Conservation (phyloP, 1,284 basidiomycete species). For the Rhodotorula sp. region DNA sequence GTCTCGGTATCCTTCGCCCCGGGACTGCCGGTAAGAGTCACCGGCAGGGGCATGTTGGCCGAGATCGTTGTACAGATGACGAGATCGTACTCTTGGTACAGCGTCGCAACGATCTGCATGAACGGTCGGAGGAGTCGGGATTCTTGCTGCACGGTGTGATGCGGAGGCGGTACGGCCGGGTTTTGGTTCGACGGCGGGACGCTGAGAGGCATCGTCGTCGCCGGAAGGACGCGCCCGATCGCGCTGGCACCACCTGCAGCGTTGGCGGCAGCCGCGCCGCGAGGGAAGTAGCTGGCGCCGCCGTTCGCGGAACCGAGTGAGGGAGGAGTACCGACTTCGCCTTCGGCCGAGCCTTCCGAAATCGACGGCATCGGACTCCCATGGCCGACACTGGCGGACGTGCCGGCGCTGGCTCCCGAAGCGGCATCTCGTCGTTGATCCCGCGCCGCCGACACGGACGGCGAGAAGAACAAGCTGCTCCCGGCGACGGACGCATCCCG, state of each 20-base stretch:
- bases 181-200: slow-evolving; percentile 1
- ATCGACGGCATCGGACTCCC: not conserved
- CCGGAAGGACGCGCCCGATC: not conserved
- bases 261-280: not conserved
- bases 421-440: not conserved
- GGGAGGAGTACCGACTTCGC: not conserved
- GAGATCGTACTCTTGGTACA: slow-evolving; percentile 5
- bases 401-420: not conserved
- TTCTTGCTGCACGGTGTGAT: not conserved
- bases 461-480: not conserved
- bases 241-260: no score
- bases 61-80: slow-evolving; percentile 11
- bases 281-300: not conserved
- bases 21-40: not conserved
- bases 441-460: not conserved
- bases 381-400: no score
- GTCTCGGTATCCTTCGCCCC: not conserved
- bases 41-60: slow-evolving; percentile 16
- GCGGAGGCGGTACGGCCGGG: not conserved
- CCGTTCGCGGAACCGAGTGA: no score
- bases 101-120: slow-evolving; percentile 19
- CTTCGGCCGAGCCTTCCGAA: not conserved
- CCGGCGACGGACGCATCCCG: not conserved
- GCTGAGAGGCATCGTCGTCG: not conserved
- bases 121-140: not conserved